These are phyloP conservation scores for Mycena latifolia DNA, from an alignment of 768 basidiomycete genomes.

Conservation along the genomic window DNA sequence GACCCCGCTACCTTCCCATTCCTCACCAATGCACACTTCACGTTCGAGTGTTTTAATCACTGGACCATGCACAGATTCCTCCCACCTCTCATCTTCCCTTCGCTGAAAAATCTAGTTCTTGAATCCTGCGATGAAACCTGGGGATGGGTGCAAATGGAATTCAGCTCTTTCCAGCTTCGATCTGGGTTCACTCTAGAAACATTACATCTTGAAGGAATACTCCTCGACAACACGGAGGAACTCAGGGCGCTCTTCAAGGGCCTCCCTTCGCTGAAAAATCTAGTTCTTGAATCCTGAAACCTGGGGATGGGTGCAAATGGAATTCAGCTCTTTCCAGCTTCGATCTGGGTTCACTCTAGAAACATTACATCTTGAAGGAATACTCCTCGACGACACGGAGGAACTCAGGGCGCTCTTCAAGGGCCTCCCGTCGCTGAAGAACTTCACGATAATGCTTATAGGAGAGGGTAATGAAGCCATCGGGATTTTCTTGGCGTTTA, in stretches of 20 bases:
- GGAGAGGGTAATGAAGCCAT: no score
- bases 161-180: background rate
- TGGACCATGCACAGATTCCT: background rate
- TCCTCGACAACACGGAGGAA: background rate
- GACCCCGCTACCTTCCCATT: no score
- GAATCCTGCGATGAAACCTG: background rate
- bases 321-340: background rate
- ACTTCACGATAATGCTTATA: no score
- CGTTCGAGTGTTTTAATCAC: no score
- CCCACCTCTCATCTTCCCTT: background rate
- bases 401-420: background rate
- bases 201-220: background rate
- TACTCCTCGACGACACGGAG: background rate
- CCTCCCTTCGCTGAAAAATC: background rate
- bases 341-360: background rate
- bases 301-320: no score
- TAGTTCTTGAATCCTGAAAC: background rate
- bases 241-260: background rate
- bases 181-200: background rate
- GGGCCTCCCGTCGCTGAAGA: no score
- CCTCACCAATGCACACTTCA: no score
- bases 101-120: background rate
- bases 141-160: background rate
- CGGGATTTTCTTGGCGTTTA: background rate
- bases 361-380: background rate